A percentile compares a stretch with the other conserved stretches of the same genome.
phyloP scores from a whole-genome alignment of 106 monocot genomes.

The Ottelia alismoides region DNA sequence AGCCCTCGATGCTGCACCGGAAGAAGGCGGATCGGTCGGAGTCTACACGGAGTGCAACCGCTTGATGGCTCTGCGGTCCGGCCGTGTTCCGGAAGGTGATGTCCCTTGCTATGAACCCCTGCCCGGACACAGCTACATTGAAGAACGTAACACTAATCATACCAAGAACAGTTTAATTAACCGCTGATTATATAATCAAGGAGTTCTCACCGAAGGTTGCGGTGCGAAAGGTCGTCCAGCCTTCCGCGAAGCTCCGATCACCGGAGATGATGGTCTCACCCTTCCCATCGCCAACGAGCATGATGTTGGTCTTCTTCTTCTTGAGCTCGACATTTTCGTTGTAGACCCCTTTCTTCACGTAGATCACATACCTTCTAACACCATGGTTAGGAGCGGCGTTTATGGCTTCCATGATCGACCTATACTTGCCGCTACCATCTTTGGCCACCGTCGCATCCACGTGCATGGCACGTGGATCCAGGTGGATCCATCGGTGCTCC shows the following conservation, averaged over 20 bases:
- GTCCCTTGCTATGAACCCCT: slow-evolving; percentile 78
- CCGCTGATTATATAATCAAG: too few relatives aligned
- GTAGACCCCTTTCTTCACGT: slow-evolving; percentile 73
- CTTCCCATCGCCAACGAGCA: slow-evolving; percentile 82
- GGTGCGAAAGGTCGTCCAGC: slow-evolving; percentile 85
- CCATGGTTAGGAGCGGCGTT: slow-evolving; percentile 42
- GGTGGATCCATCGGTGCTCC: slow-evolving; percentile 14
- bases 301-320: slow-evolving; percentile 80
- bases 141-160: background rate
- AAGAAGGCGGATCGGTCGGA: slow-evolving; percentile 76
- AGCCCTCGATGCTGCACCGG: slow-evolving; percentile 85
- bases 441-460: slow-evolving; percentile 66
- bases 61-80: slow-evolving; percentile 54
- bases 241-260: slow-evolving; percentile 46
- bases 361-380: slow-evolving; percentile 59
- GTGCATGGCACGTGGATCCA: slow-evolving; percentile 12
- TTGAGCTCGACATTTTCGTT: slow-evolving; percentile 69
- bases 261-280: slow-evolving; percentile 58
- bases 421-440: slow-evolving; percentile 57
- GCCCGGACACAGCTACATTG: slow-evolving; percentile 58
- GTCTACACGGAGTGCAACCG: slow-evolving; percentile 78
- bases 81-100: slow-evolving; percentile 75
- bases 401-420: slow-evolving; percentile 64
- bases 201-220: slow-evolving; percentile 72
- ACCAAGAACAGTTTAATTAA: background rate